Evolutionary conservation across 306 rosid species (phyloP), one percentile per base, ranked within the genome.

Genomic region (Dryas octopetala): DNA sequence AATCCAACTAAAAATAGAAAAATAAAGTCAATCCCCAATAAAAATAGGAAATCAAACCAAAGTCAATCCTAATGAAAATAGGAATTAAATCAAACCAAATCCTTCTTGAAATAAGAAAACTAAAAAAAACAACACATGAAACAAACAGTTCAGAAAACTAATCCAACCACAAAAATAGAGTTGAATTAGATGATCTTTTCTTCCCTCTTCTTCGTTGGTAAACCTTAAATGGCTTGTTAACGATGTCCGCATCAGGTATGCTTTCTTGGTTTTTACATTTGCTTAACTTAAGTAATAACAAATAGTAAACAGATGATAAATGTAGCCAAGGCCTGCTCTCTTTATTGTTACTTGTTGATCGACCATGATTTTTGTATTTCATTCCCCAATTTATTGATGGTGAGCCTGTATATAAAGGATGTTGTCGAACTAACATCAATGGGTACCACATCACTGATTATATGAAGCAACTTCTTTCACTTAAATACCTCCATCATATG

Each of bases 391-490:
- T 95, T 83, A 83, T 92, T 62, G 91, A 88, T 12, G 97, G 99
- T 77, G 99, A 95, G 80, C 99, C 99, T 49, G 80, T 78, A 69
- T 92, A 92, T 75, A 79, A 82, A 46, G 99, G 99, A 84, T 78
- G 96, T 84, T 85, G 96, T 66, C 91, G 97, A 46, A 95, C 92
- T 58, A 95, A 95, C 81, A 85, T 95, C 77, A 97, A 97, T 71
- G 99, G 99, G 69, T 92, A 77, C 78, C 97, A 95, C 71, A 85
- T 92, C 74, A 95, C 97, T 80, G 92, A 95, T 83, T 88, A 88
- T 85, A 77, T 95, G 62, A 90, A 95, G 90, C 97, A 90, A 79
- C 97, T 92, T 78, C 89, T 90, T 83, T 92, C 97, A 40, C 97
- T 95, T 43, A 92, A 95, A 75, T 89, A 95, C 81, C 99, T 97